Evolutionary conservation across 2,329 filamentous ascomycete genomes (phyloP).

Genomic region (Apiospora phragmitis): DNA sequence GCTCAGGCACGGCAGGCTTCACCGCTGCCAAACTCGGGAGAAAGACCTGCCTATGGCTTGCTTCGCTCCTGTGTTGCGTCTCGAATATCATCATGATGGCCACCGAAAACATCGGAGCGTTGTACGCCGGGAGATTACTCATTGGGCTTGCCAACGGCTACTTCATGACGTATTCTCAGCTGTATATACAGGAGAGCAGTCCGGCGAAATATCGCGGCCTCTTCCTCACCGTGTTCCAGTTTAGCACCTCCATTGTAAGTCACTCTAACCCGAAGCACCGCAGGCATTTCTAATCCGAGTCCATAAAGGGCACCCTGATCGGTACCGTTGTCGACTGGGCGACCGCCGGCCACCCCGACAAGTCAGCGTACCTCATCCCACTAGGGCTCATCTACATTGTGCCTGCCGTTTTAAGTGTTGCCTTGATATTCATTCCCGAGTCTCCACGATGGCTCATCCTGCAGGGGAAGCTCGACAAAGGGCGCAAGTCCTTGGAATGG

Average conservation of each 20-base stretch:
- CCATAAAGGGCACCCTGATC: constrained; percentile 40
- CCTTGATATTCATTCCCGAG: constrained; percentile 33
- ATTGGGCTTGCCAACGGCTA: constrained; percentile 58
- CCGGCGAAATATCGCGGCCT: constrained; percentile 51
- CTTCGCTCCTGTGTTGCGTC: constrained; percentile 48
- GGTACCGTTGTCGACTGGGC: constrained; percentile 42
- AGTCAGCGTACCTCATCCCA: constrained; percentile 32
- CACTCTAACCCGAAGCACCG: not conserved
- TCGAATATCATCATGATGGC: constrained; percentile 61
- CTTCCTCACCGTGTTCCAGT: constrained; percentile 48
- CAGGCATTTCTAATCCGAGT: constrained; percentile 8
- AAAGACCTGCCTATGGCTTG: constrained; percentile 44
- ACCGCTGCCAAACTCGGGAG: constrained; percentile 39
- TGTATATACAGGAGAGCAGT: constrained; percentile 48
- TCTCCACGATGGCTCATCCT: constrained; percentile 33
- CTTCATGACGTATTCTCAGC: constrained; percentile 56
- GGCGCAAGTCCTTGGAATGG: constrained; percentile 36
- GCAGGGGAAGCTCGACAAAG: constrained; percentile 29
- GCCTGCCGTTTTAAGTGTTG: constrained; percentile 27
- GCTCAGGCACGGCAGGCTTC: constrained; percentile 32
- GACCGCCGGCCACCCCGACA: constrained; percentile 30
- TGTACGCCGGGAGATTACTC: constrained; percentile 55
- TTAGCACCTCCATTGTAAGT: constrained; percentile 45
- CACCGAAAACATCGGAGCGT: constrained; percentile 50
- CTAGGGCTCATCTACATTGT: constrained; percentile 33